phyloP scores from a whole-genome alignment of 352 stramenopile genomes.

The Pythium dissotocum region DNA sequence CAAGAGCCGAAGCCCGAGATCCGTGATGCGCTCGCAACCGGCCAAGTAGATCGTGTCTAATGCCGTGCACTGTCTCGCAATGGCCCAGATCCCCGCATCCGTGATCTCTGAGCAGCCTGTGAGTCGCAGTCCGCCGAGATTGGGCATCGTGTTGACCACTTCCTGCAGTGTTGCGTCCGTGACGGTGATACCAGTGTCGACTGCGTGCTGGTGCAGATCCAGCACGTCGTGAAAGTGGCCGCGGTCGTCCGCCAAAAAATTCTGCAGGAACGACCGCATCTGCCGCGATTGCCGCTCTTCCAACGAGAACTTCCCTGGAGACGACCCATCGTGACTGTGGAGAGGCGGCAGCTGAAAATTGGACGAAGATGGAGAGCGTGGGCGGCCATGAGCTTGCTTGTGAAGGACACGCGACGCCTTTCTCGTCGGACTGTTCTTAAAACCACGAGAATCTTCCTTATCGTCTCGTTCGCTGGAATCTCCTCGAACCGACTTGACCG shows the following conservation, averaged over 20 bases:
- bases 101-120: constrained; percentile 75
- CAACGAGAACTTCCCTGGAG: constrained; percentile 33
- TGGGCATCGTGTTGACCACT: constrained; percentile 73
- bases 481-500: not conserved
- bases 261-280: constrained; percentile 90
- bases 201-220: constrained; percentile 84
- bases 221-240: constrained; percentile 74
- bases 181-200: constrained; percentile 84
- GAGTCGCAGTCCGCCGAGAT: constrained; percentile 66
- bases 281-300: constrained; percentile 70
- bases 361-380: not conserved
- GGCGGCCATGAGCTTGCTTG: not conserved
- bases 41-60: constrained; percentile 80
- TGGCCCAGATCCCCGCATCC: constrained; percentile 86
- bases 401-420: not conserved
- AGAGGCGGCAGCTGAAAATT: not conserved
- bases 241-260: constrained; percentile 84
- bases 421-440: not conserved
- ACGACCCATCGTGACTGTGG: not conserved
- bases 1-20: constrained; percentile 88
- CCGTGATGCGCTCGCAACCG: constrained; percentile 79
- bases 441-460: not conserved
- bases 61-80: constrained; percentile 73
- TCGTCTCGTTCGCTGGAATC: not conserved
- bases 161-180: constrained; percentile 92